Evolutionary conservation across 768 basidiomycete species (phyloP), one percentile per base, ranked within the genome.

Genomic region (Chalciporus piperatus): DNA sequence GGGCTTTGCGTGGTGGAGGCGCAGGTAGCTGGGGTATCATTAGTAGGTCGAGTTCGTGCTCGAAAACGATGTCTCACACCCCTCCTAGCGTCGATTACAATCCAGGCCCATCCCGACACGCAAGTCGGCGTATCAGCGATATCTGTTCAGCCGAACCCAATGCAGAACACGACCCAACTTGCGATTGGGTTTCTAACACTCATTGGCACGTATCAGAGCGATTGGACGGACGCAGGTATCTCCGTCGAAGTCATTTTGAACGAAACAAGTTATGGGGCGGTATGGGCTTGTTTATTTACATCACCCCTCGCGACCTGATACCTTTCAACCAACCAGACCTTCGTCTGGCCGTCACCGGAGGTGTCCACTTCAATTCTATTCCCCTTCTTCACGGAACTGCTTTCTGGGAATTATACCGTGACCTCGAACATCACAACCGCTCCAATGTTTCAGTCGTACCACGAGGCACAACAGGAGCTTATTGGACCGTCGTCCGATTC

Each of bases 11-110:
- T 28, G 79, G 77, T 1, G 76, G 72, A 1, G 78, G 78, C 1
- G 76, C 75, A 0, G 73, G 76, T 12, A 78, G 72, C 4, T 79
- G 63, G 50, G 78, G 74, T n/a, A 66, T 79, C 25, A 64, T 78
- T 27, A 71, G 51, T 52, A 33, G 4, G 51, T 32, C 4, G n/a
- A 11, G 35, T 13, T 22, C 17, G 10, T n/a, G 4, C 19, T 22
- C 22, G 22, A 27, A 19, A 39, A 38, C 3, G 3, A 3, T n/a
- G 17, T 16, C 40, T 52, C 23, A 52, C 19, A 32, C 11, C 11
- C n/a, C n/a, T 8, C 14, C 10, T 3, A 53, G 52, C 37, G 5
- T 50, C 52, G 9, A 35, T 48, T 11, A 52, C 45, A 19, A 48
- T 52, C 7, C 46, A 48, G 33, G 37, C 41, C 2, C 41, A 43